Conservation (phyloP, 139 green algal genomes). For the Desmodesmus armatus region DNA sequence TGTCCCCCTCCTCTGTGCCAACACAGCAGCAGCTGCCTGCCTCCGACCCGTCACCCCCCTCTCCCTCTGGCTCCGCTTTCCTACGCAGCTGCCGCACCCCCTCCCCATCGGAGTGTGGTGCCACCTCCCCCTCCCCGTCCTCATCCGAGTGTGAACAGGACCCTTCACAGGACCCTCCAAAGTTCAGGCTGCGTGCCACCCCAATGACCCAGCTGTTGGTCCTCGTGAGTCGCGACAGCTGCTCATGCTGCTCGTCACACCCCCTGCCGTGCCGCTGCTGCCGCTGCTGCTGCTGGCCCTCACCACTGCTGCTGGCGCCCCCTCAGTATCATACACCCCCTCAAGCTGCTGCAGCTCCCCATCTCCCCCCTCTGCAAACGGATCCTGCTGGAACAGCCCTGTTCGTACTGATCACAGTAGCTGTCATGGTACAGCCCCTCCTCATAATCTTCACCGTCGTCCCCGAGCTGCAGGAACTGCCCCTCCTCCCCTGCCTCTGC, state of each 20-base stretch:
- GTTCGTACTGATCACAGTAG: too few species aligned
- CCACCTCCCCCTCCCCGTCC: background rate
- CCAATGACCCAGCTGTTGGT: background rate
- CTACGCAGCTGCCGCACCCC: background rate
- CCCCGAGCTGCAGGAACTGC: too few species aligned
- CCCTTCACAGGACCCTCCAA: background rate
- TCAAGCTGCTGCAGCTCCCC: background rate
- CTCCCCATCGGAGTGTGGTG: background rate
- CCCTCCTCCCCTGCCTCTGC: background rate
- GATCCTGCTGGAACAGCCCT: conserved; percentile 17
- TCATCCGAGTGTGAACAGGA: background rate
- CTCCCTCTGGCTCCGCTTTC: background rate
- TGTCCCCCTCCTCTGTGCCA: too few species aligned
- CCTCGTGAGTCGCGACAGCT: background rate
- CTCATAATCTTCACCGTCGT: too few species aligned
- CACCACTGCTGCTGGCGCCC: too few species aligned
- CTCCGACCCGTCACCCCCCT: background rate
- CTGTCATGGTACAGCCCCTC: too few species aligned
- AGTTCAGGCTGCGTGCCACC: background rate
- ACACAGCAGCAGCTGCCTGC: background rate
- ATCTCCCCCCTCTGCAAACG: too few species aligned
- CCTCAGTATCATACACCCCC: background rate
- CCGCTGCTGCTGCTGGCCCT: background rate
- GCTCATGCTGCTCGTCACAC: background rate
- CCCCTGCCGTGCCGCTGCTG: background rate